Evolutionary conservation across 768 basidiomycete species (phyloP), one percentile per base, ranked within the genome.

Genomic region (Butyriboletus loyo): DNA sequence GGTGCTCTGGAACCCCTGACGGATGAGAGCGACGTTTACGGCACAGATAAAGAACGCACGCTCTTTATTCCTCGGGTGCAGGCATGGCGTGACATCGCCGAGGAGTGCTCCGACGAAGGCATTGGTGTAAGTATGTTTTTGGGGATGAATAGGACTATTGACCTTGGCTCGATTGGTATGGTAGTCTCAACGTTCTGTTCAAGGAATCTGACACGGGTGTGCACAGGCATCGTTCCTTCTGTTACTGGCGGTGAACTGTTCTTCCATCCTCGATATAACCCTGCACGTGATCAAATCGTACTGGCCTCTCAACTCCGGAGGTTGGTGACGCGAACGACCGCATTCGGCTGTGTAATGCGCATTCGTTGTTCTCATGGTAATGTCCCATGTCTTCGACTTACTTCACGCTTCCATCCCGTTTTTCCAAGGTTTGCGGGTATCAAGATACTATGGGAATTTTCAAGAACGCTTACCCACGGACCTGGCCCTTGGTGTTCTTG

Each of bases 121-220:
- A 81, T 98, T 25, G 95, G 92, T 2, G 85, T 97, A 52, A 93
- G 85, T 66, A 77, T 93, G 72, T 95, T 97, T 72, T 73, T 98
- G 21, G 89, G 89, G 25, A 90, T 89, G 53, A 79, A 72, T 56
- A 82, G 82, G 65, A 86, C 83, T 56, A 84, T 92, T 60, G 97
- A 98, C 69, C 73, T 98, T 3, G 96, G 86, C 5, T 91, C 89
- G 6, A 83, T 99, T 48, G 89, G 91, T 83, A 58, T 32, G 80
- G 63, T 48, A 22, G 24, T 4, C 54, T 49, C 32, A 30, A 39
- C 7, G 30, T 53, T 43, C 36, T 52, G 30, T 52, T 35, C 10
- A 24, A 47, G 30, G 36, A 46, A 51, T 28, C 37, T 62, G 42
- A 57, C 46, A 42, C n/a, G 34, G 15, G 10, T 21, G 5, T 46